Base-by-base conservation (phyloP, 192 early-diverging fungal genomes). In the Phycomyces nitens region DNA sequence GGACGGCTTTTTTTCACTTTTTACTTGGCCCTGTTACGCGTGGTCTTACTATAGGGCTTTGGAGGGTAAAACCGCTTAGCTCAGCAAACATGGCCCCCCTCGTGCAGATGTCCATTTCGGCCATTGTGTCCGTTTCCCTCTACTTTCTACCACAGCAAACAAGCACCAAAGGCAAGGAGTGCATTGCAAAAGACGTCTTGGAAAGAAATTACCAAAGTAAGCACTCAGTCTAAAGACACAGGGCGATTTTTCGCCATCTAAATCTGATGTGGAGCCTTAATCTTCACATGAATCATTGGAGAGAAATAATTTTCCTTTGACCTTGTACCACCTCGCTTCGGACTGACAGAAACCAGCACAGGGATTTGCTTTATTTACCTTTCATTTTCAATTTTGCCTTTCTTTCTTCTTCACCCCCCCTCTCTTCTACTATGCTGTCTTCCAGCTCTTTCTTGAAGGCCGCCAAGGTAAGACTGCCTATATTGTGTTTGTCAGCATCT, bases 391-490 rank as follows among this genome's bases (percentile, higher is more conserved):
- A 18, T 40, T 63, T 39, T 24, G 24, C 40, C 41, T 26, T 54
- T 63, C 52, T 63, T 54, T 59, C 52, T 54, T 50, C 44, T 44
- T 53, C 52, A 14, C 40, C 29, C 40, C 34, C 34, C 60, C 61
- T 54, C 39, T 54, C 43, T 42, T 41, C 40, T 63, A 57, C 18
- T n/a, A 72, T 72, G 70, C 55, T 72, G 59, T 65, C 70, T 53
- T 67, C 70, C 22, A 72, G 62, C 52, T 53, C 60, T 55, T 66
- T 72, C 56, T 58, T 64, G 55, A 72, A 60, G 59, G 60, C 65
- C 56, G 71, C 71, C 54, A 72, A 72, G 71, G 71, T 72, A 66
- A n/a, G 18, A n/a, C n/a, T 20, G 14, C n/a, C 9, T 38, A 62
- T 38, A 18, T 29, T 62, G 16, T 51, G 9, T 20, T 38, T 40